Conservation (phyloP, 1,139 yeast genomes). For the Pichia sp. region DNA sequence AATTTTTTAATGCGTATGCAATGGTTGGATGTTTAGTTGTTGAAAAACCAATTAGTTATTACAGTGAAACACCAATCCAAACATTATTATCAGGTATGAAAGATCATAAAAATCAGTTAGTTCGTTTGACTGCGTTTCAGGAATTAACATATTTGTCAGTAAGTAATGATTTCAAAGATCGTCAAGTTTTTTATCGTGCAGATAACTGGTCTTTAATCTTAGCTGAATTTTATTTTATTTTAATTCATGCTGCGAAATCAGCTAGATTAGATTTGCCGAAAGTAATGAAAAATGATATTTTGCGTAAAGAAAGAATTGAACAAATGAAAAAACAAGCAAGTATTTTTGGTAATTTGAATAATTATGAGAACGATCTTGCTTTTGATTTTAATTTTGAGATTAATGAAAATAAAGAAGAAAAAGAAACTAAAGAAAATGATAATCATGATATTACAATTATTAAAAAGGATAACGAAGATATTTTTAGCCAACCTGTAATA, state of each 20-base stretch:
- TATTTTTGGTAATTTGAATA: constrained; percentile 18
- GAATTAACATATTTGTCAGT: constrained; percentile 61
- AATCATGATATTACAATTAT: constrained; percentile 10
- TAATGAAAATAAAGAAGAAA: background rate
- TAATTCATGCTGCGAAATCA: constrained; percentile 41
- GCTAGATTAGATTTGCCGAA: constrained; percentile 31
- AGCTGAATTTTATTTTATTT: constrained; percentile 52
- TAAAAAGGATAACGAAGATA: constrained; percentile 5
- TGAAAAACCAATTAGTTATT: constrained; percentile 60
- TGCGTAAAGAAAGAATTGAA: constrained; percentile 6
- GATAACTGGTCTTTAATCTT: constrained; percentile 49
- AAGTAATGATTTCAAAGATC: constrained; percentile 40
- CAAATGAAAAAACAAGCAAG: constrained; percentile 12
- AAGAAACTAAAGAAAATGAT: background rate
- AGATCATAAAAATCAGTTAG: constrained; percentile 46
- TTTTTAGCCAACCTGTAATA: constrained; percentile 1
- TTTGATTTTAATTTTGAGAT: constrained; percentile 8
- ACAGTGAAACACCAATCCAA: constrained; percentile 65
- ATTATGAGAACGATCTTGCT: constrained; percentile 9
- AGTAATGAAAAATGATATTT: constrained; percentile 26
- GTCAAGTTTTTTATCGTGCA: constrained; percentile 48
- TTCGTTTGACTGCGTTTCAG: constrained; percentile 66
- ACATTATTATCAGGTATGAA: constrained; percentile 71
- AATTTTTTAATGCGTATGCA: constrained; percentile 64
- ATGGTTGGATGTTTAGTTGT: constrained; percentile 79